Base-by-base conservation (phyloP, 2,329 filamentous ascomycete genomes). In the Nigrograna mackinnonii region DNA sequence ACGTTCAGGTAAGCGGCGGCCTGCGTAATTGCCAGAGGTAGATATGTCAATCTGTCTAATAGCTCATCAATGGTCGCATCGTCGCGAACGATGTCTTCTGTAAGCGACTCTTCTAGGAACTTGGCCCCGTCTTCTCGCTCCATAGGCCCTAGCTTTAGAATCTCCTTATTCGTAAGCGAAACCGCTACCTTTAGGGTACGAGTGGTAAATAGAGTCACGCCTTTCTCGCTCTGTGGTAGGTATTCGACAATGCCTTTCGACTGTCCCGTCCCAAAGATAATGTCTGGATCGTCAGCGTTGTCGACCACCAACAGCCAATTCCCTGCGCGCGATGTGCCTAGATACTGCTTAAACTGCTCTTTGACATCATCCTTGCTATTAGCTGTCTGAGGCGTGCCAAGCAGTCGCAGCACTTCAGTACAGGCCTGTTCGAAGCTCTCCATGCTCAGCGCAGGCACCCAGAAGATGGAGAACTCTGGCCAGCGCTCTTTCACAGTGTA, bases 281-380 rank as follows among this genome's bases (percentile, higher is more conserved):
- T 39, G 3, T 62, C 44, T 2, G 37, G 35, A 41, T 76, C 68
- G 38, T 76, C 70, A 11, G 67, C 68, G 35, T 74, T 76, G 40
- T 76, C 71, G 14, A 76, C 28, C 18, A 77, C 54, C 20, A 75
- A 31, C 2, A 76, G 52, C 73, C 71, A 76, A 2, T 43, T 46
- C 2, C 57, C 0, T 40, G 40, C 13, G 13, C 24, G 43, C 12
- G 59, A 49, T 4, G 49, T 32, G 24, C 57, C 64, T 3, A 76
- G 45, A 6, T 51, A 49, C 6, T 21, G 21, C 17, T 69, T 68
- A 3, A 76, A 62, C 1, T 71, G 54, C 5, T 18, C n/a, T 22
- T 64, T 70, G 2, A 70, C 39, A 39, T 75, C 62, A 0, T 52
- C 58, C 5, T 66, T 57, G 1, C 58, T 45, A 5, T 71, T 45